Base-by-base conservation (phyloP, 2,329 filamentous ascomycete species). In the Coniochaeta sp. region DNA sequence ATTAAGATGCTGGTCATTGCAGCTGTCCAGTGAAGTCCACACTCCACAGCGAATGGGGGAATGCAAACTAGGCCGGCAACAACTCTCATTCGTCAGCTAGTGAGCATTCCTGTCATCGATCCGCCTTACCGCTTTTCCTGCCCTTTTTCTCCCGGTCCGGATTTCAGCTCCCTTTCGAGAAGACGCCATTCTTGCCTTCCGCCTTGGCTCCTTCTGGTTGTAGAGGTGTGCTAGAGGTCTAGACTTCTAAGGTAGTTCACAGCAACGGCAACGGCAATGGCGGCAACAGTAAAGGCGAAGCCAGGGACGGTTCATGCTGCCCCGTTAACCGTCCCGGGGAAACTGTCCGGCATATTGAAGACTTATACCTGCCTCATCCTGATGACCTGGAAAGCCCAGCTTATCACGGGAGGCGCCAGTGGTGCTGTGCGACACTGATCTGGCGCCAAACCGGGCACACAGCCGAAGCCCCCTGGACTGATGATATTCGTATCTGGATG, bases 1-100 rank as follows among this genome's bases (percentile, higher is more conserved):
- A 48, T 48, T 48, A 30, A 48, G 45, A 48, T 48, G 24, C 45
- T n/a, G 18, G 45, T 48, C 45, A n/a, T n/a, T 12, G 8, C 38
- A 42, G 20, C 38, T 42, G 10, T 22, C 38, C 22, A 18, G 3
- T 13, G 33, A 38, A 18, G 20, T 13, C 38, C 38, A 42, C 20
- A 8, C 27, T 6, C 27, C 27, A 30, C 27, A 30, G 27, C 27
- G 27, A 6, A 30, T 12, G 27, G 12, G 27, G 27, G 6, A 30
- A 12, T 18, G 31, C 10, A 40, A 24, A 6, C 20, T 4, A 42
- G 22, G 20, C 20, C 35, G 35, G 18, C 5, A 22, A 5, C 10
- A 42, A 24, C 26, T 42, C 20, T 42, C 8, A 38, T 22, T 38
- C 18, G 33, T 10, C 33, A 22, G 16, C 38, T 14, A 22, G 38